A percentile compares a stretch with the other conserved stretches of the same genome.
Evolutionary conservation across 352 stramenopile genomes (phyloP).

Genomic region (Globisporangium perplexum): DNA sequence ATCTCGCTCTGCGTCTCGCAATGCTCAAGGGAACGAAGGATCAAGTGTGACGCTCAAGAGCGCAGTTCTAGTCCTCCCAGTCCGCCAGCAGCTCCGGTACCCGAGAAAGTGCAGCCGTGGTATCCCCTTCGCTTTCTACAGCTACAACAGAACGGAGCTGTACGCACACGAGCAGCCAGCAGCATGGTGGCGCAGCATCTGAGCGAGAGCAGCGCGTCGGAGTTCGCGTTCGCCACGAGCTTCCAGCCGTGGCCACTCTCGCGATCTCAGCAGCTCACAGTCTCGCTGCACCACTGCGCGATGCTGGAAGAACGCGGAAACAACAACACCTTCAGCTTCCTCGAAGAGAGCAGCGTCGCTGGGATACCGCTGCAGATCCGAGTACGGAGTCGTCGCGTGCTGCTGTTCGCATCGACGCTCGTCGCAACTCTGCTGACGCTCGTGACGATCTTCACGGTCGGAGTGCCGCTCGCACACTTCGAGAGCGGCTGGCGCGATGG

Average conservation of each 20-base stretch:
- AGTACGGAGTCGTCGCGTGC: slow-evolving; percentile 16
- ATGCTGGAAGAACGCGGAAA: slow-evolving; percentile 13
- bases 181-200: not conserved
- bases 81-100: not conserved
- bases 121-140: too few relatives aligned
- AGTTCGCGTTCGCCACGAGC: not conserved
- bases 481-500: slow-evolving; percentile 10
- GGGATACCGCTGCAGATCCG: slow-evolving; percentile 20
- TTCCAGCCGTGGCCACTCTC: not conserved
- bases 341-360: not conserved
- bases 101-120: not conserved
- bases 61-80: too few relatives aligned
- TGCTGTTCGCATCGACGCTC: slow-evolving; percentile 18
- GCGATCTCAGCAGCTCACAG: not conserved
- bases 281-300: slow-evolving; percentile 21
- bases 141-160: not conserved
- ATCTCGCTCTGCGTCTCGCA: too few relatives aligned
- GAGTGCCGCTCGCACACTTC: slow-evolving; percentile 22
- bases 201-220: not conserved
- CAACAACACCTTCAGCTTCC: not conserved
- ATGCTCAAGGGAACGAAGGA: too few relatives aligned
- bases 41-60: too few relatives aligned
- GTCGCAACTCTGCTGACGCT: slow-evolving; percentile 19
- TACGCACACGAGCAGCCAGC: not conserved
- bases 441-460: slow-evolving; percentile 20